A percentile compares a stretch with the other conserved stretches of the same genome.
Conservation (phyloP, 495 filamentous ascomycete genomes). For the Penicillium herquei region DNA sequence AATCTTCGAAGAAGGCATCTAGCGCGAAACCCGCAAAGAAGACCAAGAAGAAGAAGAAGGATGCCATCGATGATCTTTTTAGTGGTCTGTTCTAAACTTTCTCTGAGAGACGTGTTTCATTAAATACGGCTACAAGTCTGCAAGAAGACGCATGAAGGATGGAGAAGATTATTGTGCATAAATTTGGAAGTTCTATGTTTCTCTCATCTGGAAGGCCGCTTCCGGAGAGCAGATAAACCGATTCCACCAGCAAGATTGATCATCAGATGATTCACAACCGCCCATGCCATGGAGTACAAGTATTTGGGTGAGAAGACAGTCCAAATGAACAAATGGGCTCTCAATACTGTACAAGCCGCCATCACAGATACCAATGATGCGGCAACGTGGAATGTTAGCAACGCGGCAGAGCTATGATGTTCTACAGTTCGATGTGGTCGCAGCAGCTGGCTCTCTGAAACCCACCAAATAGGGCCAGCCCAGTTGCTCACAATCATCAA, state of each 20-base stretch:
- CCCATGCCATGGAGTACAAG: conserved; percentile 88
- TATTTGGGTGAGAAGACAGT: conserved; percentile 98
- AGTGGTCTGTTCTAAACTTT: conserved; percentile 44
- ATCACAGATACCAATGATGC: conserved; percentile 68
- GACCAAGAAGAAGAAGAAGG: conserved; percentile 48
- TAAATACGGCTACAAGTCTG: no score
- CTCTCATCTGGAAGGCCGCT: not conserved
- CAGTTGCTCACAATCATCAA: conserved; percentile 89
- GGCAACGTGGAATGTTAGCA: conserved; percentile 66
- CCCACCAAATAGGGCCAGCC: conserved; percentile 90
- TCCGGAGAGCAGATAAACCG: conserved; percentile 52
- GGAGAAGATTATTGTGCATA: no score
- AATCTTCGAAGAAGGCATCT: not conserved
- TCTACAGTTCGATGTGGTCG: conserved; percentile 33
- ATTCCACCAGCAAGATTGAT: conserved; percentile 54
- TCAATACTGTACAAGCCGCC: conserved; percentile 78
- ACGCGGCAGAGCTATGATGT: conserved; percentile 45
- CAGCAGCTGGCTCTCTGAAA: conserved; percentile 55
- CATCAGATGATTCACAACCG: conserved; percentile 70
- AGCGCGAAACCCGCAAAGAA: conserved; percentile 21
- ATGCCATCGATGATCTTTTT: conserved; percentile 66
- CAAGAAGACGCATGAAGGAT: no score
- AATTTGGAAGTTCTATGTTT: not conserved
- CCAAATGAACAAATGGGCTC: conserved; percentile 97
- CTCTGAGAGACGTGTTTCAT: no score